Percentiles rank a stretch among this genome's conserved stretches.
Conservation (phyloP, 1,284 basidiomycete species). For the Entoloma clypeatum region DNA sequence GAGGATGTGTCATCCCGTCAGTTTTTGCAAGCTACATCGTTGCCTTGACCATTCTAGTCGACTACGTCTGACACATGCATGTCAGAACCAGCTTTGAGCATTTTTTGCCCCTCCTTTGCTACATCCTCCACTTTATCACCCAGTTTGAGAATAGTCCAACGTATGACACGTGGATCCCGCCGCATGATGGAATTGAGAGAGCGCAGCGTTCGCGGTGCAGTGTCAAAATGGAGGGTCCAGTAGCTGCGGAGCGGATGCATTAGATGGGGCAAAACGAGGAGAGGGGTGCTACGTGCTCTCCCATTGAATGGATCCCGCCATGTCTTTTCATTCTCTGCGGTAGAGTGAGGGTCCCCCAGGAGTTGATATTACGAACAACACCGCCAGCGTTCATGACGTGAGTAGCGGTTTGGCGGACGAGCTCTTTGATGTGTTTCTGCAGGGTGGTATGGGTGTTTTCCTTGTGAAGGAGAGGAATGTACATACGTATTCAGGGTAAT, state of each 20-base stretch:
- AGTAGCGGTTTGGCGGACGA: constrained; percentile 70
- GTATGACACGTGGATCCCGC: constrained; percentile 76
- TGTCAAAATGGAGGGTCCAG: constrained; percentile 88
- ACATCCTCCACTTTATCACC: constrained; percentile 73
- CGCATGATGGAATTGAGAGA: constrained; percentile 65
- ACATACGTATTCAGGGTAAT: constrained; percentile 69
- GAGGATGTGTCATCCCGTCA: too few relatives aligned
- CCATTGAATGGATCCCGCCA: constrained; percentile 56
- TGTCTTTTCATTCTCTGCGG: constrained; percentile 78
- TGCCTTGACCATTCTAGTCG: too few relatives aligned
- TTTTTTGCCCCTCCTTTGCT: constrained; percentile 37
- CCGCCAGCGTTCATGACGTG: constrained; percentile 78
- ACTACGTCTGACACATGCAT: constrained; percentile 7
- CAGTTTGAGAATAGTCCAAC: constrained; percentile 79
- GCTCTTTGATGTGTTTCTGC: constrained; percentile 72
- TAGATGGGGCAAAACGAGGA: neutral
- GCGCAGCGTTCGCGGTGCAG: constrained; percentile 67
- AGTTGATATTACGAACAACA: constrained; percentile 75
- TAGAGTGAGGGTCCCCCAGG: constrained; percentile 69
- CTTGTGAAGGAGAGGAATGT: neutral
- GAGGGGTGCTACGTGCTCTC: constrained; percentile 63
- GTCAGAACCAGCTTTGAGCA: constrained; percentile 19
- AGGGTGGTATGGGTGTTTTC: constrained; percentile 3
- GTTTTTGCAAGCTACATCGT: too few relatives aligned
- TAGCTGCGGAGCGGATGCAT: constrained; percentile 72